Conservation (phyloP, 495 filamentous ascomycete species). For the Letharia lupina region DNA sequence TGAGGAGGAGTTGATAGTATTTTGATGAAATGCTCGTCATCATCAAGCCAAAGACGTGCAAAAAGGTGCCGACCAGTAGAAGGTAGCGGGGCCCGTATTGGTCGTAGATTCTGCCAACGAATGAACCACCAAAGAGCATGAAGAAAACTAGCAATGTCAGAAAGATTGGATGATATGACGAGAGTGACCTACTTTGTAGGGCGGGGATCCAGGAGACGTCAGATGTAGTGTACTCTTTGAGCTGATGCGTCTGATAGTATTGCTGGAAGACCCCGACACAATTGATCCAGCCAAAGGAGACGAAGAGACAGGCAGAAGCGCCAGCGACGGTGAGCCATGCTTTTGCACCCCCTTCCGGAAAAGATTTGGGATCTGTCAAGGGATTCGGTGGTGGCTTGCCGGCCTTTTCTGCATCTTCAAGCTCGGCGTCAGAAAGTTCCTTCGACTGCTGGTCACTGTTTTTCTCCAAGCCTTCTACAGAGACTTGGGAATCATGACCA, state of each 20-base stretch:
- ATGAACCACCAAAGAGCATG: constrained; percentile 31
- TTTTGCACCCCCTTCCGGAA: constrained; percentile 29
- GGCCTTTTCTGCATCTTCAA: constrained; percentile 11
- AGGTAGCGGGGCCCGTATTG: constrained; percentile 30
- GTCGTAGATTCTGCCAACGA: constrained; percentile 35
- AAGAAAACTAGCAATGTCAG: constrained; percentile 28
- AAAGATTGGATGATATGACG: not conserved
- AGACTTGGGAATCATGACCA: not conserved
- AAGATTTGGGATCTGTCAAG: constrained; percentile 16
- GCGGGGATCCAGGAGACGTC: constrained; percentile 56
- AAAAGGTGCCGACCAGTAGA: constrained; percentile 24
- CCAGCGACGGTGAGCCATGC: constrained; percentile 34
- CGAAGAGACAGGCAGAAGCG: constrained; percentile 28
- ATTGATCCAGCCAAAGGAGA: constrained; percentile 49
- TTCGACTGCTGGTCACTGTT: not conserved
- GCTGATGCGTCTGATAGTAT: constrained; percentile 48
- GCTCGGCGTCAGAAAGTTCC: not conserved
- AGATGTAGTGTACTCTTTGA: constrained; percentile 39
- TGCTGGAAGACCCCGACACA: constrained; percentile 55
- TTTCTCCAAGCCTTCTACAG: not conserved
- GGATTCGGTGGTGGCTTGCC: constrained; percentile 7
- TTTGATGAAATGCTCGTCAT: constrained; percentile 35
- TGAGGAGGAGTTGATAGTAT: constrained; percentile 41
- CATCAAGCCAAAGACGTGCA: constrained; percentile 29
- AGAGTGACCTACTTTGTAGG: constrained; percentile 24